Evolutionary conservation across 2,329 filamentous ascomycete genomes (phyloP), one percentile per base, ranked within the genome.

Genomic region (Colletotrichum sp.): DNA sequence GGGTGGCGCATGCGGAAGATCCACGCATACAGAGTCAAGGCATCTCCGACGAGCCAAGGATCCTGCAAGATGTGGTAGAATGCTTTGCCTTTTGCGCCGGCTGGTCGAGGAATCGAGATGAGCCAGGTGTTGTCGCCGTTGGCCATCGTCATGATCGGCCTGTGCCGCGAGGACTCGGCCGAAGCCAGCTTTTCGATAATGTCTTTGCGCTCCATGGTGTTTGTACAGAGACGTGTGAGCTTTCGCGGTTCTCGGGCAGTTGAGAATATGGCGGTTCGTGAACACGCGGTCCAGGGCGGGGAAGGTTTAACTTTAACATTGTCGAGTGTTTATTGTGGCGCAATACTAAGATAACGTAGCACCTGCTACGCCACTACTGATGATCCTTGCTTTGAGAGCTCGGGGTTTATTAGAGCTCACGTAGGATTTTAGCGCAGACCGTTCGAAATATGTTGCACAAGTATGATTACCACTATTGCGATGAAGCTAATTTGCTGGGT

Each of bases 51-150:
- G 9, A 85, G 80, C 83, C 83, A 85, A 2, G 83, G 83, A 16
- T 85, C 83, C 13, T 80, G 80, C 24, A 82, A 81, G 10, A 85
- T 70, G 55, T 85, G 83, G 66, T 79, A 84, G 74, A 80, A 84
- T 3, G 71, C 77, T 63, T 80, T 81, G 13, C 78, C 77, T 2
- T 67, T 72, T 18, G 72, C 78, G 26, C 24, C 18, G 9, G 63
- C 55, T 5, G 82, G 83, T 8, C 81, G 79, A 3, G 83, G 82
- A 60, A 84, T 81, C 8, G 83, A 84, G 34, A 84, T 76, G 4
- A 85, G 77, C 83, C 83, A 85, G 26, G 82, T 83, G 21, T 83
- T 82, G 64, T 85, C 83, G 6, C 82, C 83, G 66, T 85, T 85
- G 8, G 83, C 77, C 18, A 79, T 81, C 2, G 83, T 84, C n/a